These are phyloP conservation scores for Aspergillus haitiensis DNA, from an alignment of 495 filamentous ascomycete genomes.

Conservation along the genomic window DNA sequence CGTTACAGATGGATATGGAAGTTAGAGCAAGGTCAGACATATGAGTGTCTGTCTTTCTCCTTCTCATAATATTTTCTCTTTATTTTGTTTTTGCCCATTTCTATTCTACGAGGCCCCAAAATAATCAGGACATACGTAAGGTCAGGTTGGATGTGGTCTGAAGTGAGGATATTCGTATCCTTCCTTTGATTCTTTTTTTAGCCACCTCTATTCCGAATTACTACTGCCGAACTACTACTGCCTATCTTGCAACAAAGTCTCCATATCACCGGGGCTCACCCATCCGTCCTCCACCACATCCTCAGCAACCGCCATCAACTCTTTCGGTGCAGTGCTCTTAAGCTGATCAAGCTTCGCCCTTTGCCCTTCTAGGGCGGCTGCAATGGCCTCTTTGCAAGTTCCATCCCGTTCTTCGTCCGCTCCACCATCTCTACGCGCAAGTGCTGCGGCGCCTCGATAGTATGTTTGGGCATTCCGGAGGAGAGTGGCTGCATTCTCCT, in stretches of 20 bases:
- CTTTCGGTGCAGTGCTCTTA: conserved; percentile 30
- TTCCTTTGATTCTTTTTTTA: conserved; percentile 13
- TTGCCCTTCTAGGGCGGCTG: conserved; percentile 44
- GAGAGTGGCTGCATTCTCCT: conserved; percentile 50
- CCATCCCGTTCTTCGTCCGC: conserved; percentile 50
- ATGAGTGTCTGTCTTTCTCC: conserved; percentile 10
- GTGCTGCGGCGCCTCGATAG: conserved; percentile 58
- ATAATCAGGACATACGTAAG: too few relatives aligned
- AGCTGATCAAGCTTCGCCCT: conserved; percentile 42
- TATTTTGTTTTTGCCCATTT: too few relatives aligned
- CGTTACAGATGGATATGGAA: conserved; percentile 46
- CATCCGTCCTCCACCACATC: conserved; percentile 55
- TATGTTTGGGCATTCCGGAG: conserved; percentile 64
- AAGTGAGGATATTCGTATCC: background rate
- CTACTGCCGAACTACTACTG: conserved; percentile 29
- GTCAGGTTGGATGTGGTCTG: background rate
- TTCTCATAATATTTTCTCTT: background rate
- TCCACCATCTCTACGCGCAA: conserved; percentile 44
- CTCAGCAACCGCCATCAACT: conserved; percentile 40
- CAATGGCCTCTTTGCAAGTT: conserved; percentile 46
- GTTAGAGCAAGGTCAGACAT: conserved; percentile 33
- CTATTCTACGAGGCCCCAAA: too few relatives aligned
- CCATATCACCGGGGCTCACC: conserved; percentile 38
- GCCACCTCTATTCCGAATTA: conserved; percentile 23
- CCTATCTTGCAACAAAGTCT: conserved; percentile 27